Evolutionary conservation across 441 rosid species (phyloP).

Genomic region (Mallotus repandus): DNA sequence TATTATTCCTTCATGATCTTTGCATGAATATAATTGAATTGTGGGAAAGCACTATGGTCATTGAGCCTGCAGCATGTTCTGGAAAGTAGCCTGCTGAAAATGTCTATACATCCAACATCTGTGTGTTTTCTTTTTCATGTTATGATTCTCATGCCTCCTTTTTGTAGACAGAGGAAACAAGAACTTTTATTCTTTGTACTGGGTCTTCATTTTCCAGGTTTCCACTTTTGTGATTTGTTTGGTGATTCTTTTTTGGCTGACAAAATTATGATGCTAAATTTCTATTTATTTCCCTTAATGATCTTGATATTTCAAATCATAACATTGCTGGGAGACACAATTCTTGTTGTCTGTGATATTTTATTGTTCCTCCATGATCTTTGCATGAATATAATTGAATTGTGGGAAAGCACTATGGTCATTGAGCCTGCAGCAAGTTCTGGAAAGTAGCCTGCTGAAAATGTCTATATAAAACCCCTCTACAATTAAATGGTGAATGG

Average conservation of each 20-base stretch:
- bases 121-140: neutral
- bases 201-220: neutral
- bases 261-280: neutral
- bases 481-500: neutral
- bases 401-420: neutral
- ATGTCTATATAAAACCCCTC: neutral
- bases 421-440: neutral
- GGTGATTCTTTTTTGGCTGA: slow-evolving; percentile 3
- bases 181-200: neutral
- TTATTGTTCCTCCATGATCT: neutral
- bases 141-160: neutral
- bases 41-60: neutral
- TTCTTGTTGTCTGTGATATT: neutral
- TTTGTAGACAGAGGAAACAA: neutral
- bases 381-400: neutral
- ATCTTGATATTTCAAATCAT: too few relatives aligned
- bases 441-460: neutral
- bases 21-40: neutral
- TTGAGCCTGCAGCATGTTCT: neutral
- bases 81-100: neutral
- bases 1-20: neutral
- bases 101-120: neutral
- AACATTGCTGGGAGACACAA: neutral
- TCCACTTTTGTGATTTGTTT: neutral
- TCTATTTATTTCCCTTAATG: too few relatives aligned